Conservation (phyloP, 2,329 filamentous ascomycete species). For the Cordyceps cateniannulata region DNA sequence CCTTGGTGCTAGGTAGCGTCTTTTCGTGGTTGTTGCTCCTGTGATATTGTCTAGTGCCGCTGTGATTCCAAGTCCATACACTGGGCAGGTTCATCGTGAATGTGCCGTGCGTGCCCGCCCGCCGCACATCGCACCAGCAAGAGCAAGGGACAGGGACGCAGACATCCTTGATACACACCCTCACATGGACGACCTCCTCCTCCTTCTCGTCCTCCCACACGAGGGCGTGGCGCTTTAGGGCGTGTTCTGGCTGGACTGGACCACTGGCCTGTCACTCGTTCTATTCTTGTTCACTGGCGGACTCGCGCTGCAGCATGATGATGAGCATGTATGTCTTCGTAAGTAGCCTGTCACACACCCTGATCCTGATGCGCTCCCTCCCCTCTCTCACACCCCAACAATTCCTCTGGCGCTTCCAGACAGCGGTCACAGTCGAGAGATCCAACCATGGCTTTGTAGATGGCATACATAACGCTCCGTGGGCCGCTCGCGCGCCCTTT, state of each 20-base stretch:
- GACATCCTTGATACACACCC: background rate
- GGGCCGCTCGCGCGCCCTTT: slow-evolving; percentile 6
- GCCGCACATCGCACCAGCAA: background rate
- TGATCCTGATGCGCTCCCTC: background rate
- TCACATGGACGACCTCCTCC: background rate
- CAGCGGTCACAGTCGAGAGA: slow-evolving; percentile 1
- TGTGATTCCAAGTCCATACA: background rate
- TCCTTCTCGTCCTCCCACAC: background rate
- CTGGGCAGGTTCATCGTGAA: background rate
- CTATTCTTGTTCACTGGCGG: slow-evolving; percentile 8
- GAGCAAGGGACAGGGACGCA: background rate
- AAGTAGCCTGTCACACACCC: background rate
- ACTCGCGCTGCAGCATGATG: background rate
- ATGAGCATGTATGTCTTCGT: background rate
- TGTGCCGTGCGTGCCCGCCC: slow-evolving; percentile 1
- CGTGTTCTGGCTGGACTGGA: background rate
- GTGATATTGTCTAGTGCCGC: background rate
- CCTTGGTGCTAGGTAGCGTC: background rate
- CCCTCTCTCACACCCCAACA: background rate
- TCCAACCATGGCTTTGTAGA: background rate
- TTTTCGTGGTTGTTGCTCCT: background rate
- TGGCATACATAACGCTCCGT: slow-evolving; percentile 10
- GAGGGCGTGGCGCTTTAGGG: background rate
- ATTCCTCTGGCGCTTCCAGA: slow-evolving; percentile 6
- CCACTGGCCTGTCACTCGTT: background rate